phyloP scores from a whole-genome alignment of 305 asterid species.

The Stenogyne calaminthoides region DNA sequence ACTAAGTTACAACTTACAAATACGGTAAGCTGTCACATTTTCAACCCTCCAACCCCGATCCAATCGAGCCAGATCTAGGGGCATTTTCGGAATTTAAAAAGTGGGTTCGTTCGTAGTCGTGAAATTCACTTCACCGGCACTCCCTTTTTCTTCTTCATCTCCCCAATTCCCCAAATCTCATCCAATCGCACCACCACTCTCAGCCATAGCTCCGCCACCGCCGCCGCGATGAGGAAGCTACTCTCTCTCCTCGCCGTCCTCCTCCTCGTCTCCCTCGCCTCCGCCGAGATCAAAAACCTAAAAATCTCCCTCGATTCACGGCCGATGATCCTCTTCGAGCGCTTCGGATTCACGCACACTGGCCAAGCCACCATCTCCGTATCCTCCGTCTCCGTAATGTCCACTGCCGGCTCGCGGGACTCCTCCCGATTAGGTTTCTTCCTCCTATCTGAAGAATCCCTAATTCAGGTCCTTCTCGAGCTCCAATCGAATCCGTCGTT shows the following conservation, averaged over 20 bases:
- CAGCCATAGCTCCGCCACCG: conserved; percentile 28
- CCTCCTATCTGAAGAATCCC: conserved; percentile 83
- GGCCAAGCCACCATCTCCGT: conserved; percentile 72
- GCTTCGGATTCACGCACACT: conserved; percentile 93
- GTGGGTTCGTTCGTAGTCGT: conserved; percentile 1
- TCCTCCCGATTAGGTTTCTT: conserved; percentile 81
- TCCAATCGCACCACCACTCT: conserved; percentile 19
- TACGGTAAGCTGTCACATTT: conserved; percentile 29
- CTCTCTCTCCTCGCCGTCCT: conserved; percentile 44
- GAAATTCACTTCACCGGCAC: conserved; percentile 29
- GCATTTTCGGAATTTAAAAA: conserved; percentile 34
- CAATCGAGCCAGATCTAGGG: conserved; percentile 40
- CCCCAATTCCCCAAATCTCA: conserved; percentile 25
- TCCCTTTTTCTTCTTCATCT: background rate
- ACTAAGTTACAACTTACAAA: background rate
- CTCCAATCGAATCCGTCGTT: conserved; percentile 75
- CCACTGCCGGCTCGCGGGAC: conserved; percentile 51
- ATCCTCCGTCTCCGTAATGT: conserved; percentile 72
- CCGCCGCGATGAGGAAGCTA: conserved; percentile 54
- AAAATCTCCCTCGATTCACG: conserved; percentile 70
- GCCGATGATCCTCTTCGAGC: conserved; percentile 89
- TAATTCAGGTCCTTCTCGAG: conserved; percentile 76
- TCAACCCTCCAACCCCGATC: conserved; percentile 19
- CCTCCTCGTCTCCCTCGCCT: conserved; percentile 43
- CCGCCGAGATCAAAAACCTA: conserved; percentile 82